Evolutionary conservation across 495 filamentous ascomycete species (phyloP).

Genomic region (Podospora anserina): DNA sequence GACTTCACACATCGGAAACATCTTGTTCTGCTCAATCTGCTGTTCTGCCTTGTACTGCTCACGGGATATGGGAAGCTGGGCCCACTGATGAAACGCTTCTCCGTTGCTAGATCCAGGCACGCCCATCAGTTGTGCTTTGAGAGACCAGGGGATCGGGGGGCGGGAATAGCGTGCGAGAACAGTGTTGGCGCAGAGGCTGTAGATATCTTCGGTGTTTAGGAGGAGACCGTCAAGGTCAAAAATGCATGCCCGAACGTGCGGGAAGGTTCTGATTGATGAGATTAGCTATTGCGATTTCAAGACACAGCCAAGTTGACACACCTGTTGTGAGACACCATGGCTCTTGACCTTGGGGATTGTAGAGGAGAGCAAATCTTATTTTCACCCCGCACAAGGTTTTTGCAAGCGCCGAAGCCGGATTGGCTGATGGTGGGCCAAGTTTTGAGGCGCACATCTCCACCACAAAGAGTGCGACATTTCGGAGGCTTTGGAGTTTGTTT

Average conservation of each 20-base stretch:
- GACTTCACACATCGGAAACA: conserved; percentile 64
- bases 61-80: conserved; percentile 67
- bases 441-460: neutral
- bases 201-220: conserved; percentile 85
- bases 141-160: conserved; percentile 71
- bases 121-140: conserved; percentile 88
- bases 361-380: neutral
- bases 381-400: neutral
- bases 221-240: conserved; percentile 97
- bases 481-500: neutral
- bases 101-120: conserved; percentile 60
- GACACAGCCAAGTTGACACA: too few species aligned
- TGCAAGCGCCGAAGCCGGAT: neutral
- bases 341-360: too few species aligned
- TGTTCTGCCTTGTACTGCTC: conserved; percentile 58
- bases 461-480: neutral
- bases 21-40: conserved; percentile 52
- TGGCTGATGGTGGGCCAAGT: neutral
- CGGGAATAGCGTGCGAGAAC: conserved; percentile 69
- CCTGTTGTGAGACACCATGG: too few species aligned
- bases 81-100: conserved; percentile 58
- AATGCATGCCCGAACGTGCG: conserved; percentile 71
- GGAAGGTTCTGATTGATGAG: neutral
- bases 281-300: too few species aligned
- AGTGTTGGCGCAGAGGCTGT: conserved; percentile 71